Conservation (phyloP, 139 green algal species). For the Penium margaritaceum region DNA sequence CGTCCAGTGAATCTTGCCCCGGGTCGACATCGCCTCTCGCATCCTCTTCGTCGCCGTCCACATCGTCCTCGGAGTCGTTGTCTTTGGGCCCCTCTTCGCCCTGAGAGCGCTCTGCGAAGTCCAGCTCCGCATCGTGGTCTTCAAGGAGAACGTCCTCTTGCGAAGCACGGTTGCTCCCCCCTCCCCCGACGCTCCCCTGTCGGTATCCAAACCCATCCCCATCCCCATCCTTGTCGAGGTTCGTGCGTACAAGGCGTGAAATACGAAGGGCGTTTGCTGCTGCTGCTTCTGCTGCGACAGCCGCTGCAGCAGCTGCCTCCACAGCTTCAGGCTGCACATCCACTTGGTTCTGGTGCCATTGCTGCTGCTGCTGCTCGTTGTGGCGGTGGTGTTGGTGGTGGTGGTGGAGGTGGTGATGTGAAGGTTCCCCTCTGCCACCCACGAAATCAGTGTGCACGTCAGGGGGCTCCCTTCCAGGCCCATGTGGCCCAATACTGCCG, state of each 20-base stretch:
- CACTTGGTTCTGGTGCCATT: not conserved
- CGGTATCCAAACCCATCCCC: conserved; percentile 15
- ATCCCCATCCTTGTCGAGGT: conserved; percentile 67
- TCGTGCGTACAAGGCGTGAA: conserved; percentile 63
- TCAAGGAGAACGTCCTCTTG: conserved; percentile 64
- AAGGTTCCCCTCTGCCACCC: no score
- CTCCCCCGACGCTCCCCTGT: not conserved
- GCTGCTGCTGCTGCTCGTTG: not conserved
- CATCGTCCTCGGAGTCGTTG: not conserved
- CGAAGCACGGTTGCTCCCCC: not conserved
- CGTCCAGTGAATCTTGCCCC: no score
- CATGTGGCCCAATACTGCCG: no score
- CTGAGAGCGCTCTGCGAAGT: conserved; percentile 58
- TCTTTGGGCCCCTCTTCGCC: not conserved
- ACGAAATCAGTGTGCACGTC: no score
- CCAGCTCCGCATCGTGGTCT: conserved; percentile 71
- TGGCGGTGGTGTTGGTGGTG: not conserved
- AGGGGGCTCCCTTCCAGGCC: no score
- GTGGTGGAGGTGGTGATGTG: not conserved
- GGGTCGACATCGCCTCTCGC: not conserved
- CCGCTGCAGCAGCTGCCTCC: not conserved
- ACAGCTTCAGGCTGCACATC: not conserved
- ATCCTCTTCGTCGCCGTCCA: not conserved
- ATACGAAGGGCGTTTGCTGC: conserved; percentile 54
- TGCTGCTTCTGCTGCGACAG: conserved; percentile 3